Percentiles rank a stretch among this genome's conserved stretches.
Evolutionary conservation across 2,329 filamentous ascomycete genomes (phyloP).

Genomic region (Ambrosiella xylebori): DNA sequence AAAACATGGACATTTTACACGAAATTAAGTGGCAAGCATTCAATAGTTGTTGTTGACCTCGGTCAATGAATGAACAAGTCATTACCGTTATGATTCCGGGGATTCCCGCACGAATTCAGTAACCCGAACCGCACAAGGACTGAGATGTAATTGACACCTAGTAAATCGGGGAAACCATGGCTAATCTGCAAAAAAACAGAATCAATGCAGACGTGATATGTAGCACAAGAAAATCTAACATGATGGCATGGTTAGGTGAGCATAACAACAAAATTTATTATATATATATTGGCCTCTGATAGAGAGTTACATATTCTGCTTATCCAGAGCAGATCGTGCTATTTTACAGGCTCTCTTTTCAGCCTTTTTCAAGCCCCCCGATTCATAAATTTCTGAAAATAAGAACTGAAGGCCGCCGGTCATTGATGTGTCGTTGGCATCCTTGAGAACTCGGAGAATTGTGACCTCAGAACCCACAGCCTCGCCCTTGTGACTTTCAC

Average conservation of each 20-base stretch:
- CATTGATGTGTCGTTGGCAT: slow-evolving; percentile 48
- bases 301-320: slow-evolving; percentile 13
- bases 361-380: slow-evolving; percentile 25
- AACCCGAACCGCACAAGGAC: neutral
- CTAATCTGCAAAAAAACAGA: too few relatives aligned
- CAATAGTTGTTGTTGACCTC: too few relatives aligned
- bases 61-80: neutral
- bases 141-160: too few relatives aligned
- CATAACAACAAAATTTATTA: neutral
- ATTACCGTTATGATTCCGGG: neutral
- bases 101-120: neutral
- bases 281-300: neutral
- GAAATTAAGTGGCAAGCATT: too few relatives aligned
- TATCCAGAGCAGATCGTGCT: slow-evolving; percentile 23
- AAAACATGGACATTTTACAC: too few relatives aligned
- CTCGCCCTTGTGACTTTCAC: slow-evolving; percentile 22
- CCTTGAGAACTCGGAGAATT: slow-evolving; percentile 49
- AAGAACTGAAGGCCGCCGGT: slow-evolving; percentile 65
- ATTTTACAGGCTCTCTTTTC: slow-evolving; percentile 30
- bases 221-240: too few relatives aligned
- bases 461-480: slow-evolving; percentile 25
- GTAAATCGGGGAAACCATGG: too few relatives aligned
- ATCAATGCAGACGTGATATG: too few relatives aligned
- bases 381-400: slow-evolving; percentile 55
- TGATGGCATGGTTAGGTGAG: too few relatives aligned